phyloP scores from a whole-genome alignment of 352 stramenopile genomes.

The Pseudoperonospora humuli region DNA sequence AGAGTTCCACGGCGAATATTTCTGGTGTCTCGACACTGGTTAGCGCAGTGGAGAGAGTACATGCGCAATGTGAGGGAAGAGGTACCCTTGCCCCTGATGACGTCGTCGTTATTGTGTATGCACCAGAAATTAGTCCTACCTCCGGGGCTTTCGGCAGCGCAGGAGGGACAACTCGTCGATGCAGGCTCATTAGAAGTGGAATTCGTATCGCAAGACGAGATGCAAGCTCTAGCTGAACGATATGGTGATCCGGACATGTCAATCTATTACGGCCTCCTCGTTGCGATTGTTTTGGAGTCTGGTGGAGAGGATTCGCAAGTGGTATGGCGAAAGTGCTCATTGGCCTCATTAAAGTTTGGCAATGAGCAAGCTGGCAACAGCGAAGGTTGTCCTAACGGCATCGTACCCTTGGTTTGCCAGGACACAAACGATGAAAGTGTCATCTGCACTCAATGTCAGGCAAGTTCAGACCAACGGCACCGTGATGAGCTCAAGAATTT shows the following conservation, averaged over 20 bases:
- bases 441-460: constrained; percentile 47
- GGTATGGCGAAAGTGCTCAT: constrained; percentile 39
- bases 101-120: constrained; percentile 32
- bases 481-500: constrained; percentile 59
- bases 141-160: constrained; percentile 30
- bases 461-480: constrained; percentile 29
- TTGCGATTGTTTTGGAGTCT: constrained; percentile 2
- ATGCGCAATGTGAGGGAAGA: constrained; percentile 60
- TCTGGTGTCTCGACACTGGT: constrained; percentile 49
- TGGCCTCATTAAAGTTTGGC: constrained; percentile 27
- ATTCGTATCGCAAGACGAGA: constrained; percentile 52
- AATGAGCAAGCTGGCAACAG: constrained; percentile 16
- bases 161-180: constrained; percentile 36
- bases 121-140: constrained; percentile 54
- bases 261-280: constrained; percentile 44
- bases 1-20: constrained; percentile 35
- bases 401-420: constrained; percentile 24
- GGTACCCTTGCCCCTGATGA: constrained; percentile 24
- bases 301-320: constrained; percentile 16
- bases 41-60: constrained; percentile 56
- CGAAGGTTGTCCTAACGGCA: constrained; percentile 14
- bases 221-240: constrained; percentile 44
- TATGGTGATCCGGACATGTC: constrained; percentile 40
- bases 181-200: constrained; percentile 43
- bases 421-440: constrained; percentile 23